phyloP scores from a whole-genome alignment of 345 rosid genomes.

The Adansonia digitata region DNA sequence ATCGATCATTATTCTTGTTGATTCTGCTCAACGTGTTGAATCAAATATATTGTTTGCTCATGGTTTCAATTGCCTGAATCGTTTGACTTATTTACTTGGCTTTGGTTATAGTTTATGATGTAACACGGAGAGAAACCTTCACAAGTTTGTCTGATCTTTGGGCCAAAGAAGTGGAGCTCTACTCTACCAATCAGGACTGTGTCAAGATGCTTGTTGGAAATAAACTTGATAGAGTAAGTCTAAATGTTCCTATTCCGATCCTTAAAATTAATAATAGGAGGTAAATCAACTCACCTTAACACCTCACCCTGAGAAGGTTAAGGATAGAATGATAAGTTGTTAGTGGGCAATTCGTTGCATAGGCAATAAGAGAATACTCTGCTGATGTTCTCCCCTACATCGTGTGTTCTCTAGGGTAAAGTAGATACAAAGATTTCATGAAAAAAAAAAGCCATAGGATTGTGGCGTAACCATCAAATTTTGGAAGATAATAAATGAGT shows the following conservation, averaged over 20 bases:
- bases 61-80: background rate
- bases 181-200: constrained; percentile 76
- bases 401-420: background rate
- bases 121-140: constrained; percentile 83
- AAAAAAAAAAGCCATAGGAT: background rate
- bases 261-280: background rate
- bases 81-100: constrained; percentile 7
- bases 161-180: constrained; percentile 90
- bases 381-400: background rate
- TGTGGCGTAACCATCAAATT: background rate
- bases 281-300: background rate
- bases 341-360: background rate
- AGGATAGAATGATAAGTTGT: background rate
- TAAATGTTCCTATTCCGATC: background rate
- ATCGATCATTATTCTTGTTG: background rate
- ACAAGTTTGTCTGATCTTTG: constrained; percentile 80
- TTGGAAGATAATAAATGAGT: background rate
- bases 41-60: background rate
- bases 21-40: background rate
- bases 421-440: background rate
- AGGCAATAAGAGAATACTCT: background rate
- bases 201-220: constrained; percentile 94
- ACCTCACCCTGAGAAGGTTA: background rate
- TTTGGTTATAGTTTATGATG: constrained; percentile 68
- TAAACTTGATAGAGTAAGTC: constrained; percentile 70